phyloP scores from a whole-genome alignment of 106 monocot genomes.

The Phalaenopsis aphrodite region DNA sequence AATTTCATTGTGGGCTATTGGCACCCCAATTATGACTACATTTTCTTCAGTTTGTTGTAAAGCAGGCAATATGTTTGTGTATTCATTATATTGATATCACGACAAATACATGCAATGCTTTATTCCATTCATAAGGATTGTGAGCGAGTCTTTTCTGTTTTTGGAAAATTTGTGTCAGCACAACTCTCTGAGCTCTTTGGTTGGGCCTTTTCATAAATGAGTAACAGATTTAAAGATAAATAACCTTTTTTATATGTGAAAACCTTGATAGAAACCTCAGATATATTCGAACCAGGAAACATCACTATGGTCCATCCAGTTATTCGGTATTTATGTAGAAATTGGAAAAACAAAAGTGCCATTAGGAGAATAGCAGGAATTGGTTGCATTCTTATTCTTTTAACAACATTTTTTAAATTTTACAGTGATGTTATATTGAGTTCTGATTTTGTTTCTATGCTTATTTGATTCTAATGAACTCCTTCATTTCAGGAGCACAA shows the following conservation, averaged over 20 bases:
- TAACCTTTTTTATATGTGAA: background rate
- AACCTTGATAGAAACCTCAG: background rate
- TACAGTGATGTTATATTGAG: background rate
- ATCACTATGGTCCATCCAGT: background rate
- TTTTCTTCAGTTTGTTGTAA: too few species aligned
- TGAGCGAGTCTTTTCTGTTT: too few species aligned
- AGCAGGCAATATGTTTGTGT: too few species aligned
- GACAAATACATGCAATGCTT: too few species aligned
- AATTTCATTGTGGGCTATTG: too few species aligned
- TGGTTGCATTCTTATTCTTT: background rate
- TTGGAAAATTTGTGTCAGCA: too few species aligned
- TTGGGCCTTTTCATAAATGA: too few species aligned
- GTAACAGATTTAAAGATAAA: background rate
- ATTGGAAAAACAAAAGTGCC: background rate
- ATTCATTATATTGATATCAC: too few species aligned
- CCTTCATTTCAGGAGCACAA: constrained; percentile 55
- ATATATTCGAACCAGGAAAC: background rate
- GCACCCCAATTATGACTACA: too few species aligned
- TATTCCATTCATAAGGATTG: too few species aligned
- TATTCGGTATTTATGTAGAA: background rate
- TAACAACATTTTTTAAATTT: background rate
- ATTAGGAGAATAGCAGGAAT: background rate
- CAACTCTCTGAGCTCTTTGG: too few species aligned
- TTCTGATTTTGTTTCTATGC: background rate
- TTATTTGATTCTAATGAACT: background rate